Conservation (phyloP, 2,329 filamentous ascomycete genomes). For the Aplosporella prunicola region DNA sequence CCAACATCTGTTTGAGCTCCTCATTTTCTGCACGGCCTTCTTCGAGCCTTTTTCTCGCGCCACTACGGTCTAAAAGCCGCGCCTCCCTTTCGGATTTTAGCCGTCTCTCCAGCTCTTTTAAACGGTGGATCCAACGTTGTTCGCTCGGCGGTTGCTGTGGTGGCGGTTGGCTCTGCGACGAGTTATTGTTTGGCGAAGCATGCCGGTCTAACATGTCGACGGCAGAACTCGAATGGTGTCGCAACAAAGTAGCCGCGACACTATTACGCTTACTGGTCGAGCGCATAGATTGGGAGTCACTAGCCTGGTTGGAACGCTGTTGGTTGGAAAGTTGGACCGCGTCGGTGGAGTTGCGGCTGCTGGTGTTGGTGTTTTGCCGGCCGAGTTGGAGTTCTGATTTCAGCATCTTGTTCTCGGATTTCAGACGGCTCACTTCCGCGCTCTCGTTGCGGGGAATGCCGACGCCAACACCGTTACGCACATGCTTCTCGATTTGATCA, state of each 20-base stretch:
- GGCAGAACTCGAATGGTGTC: slow-evolving; percentile 27
- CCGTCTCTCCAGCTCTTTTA: slow-evolving; percentile 79
- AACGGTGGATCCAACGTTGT: slow-evolving; percentile 72
- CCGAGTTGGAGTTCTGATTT: slow-evolving; percentile 60
- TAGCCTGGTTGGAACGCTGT: no score
- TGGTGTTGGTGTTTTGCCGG: slow-evolving; percentile 33
- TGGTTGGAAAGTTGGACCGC: no score
- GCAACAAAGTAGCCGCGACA: slow-evolving; percentile 43
- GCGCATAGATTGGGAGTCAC: no score
- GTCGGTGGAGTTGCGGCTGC: slow-evolving; percentile 19
- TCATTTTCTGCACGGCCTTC: slow-evolving; percentile 67
- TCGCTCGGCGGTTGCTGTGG: slow-evolving; percentile 44
- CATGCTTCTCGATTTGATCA: slow-evolving; percentile 73
- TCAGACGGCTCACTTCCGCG: slow-evolving; percentile 50
- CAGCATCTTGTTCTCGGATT: slow-evolving; percentile 50
- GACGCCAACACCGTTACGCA: slow-evolving; percentile 35
- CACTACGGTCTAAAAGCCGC: slow-evolving; percentile 71
- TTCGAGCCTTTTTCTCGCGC: slow-evolving; percentile 69
- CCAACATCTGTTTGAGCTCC: slow-evolving; percentile 56
- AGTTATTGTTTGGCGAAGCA: slow-evolving; percentile 17
- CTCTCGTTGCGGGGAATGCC: slow-evolving; percentile 15
- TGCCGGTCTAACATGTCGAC: slow-evolving; percentile 32
- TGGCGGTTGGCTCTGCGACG: slow-evolving; percentile 15
- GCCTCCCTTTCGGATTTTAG: slow-evolving; percentile 86
- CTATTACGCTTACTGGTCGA: slow-evolving; percentile 29